Evolutionary conservation across 371 early-diverging fungal species (phyloP).

Genomic region (Conidiobolus incongruus): DNA sequence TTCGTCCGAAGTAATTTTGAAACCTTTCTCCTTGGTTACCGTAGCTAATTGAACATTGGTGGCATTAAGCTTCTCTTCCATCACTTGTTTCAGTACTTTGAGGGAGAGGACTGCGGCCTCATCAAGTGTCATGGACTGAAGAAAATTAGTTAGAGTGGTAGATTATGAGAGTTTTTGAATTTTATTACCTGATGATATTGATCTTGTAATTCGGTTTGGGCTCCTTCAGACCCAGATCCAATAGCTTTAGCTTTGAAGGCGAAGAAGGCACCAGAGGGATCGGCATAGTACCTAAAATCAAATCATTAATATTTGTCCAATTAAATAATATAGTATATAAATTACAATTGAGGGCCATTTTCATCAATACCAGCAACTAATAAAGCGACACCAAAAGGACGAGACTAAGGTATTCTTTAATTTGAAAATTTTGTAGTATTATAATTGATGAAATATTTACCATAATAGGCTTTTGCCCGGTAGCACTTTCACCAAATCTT

Average conservation of each 20-base stretch:
- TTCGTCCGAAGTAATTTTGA: neutral
- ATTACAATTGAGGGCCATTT: slow-evolving; percentile 92
- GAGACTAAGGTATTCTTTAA: slow-evolving; percentile 21
- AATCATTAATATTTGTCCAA: neutral
- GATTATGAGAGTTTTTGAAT: neutral
- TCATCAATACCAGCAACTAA: slow-evolving; percentile 96
- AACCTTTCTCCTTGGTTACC: slow-evolving; percentile 4
- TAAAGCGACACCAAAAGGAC: slow-evolving; percentile 98
- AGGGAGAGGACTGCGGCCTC: slow-evolving; percentile 81
- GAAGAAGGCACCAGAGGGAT: slow-evolving; percentile 91
- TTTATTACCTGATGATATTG: slow-evolving; percentile 56
- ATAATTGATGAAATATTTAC: too few species aligned
- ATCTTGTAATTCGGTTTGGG: slow-evolving; percentile 92
- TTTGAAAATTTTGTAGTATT: too few species aligned
- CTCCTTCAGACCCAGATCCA: slow-evolving; percentile 96
- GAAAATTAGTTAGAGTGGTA: too few species aligned
- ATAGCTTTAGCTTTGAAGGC: slow-evolving; percentile 91
- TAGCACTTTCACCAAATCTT: slow-evolving; percentile 90
- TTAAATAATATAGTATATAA: too few species aligned
- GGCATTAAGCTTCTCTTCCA: slow-evolving; percentile 97
- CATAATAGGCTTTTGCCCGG: slow-evolving; percentile 92
- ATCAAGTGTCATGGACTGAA: slow-evolving; percentile 52
- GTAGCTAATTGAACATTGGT: slow-evolving; percentile 86
- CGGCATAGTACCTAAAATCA: slow-evolving; percentile 56
- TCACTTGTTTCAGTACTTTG: slow-evolving; percentile 93